These are phyloP conservation scores for Dactylonectria macrodidyma DNA, from an alignment of 2,329 filamentous ascomycete species.

Conservation along the genomic window DNA sequence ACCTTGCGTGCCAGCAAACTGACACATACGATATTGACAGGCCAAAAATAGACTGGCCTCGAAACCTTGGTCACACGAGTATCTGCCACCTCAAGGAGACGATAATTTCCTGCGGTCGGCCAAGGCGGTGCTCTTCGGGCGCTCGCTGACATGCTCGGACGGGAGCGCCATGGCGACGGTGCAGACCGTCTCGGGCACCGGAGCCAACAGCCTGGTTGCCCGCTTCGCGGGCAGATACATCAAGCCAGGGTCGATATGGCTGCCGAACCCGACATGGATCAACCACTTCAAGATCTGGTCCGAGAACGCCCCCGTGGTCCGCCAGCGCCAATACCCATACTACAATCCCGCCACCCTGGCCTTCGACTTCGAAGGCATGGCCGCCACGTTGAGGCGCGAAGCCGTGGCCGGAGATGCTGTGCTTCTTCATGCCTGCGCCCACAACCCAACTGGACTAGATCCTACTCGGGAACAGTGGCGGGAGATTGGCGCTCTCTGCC, in stretches of 20 bases:
- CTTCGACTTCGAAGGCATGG: slow-evolving; percentile 52
- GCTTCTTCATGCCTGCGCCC: slow-evolving; percentile 56
- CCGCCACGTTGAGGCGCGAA: slow-evolving; percentile 40
- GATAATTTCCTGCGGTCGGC: background rate
- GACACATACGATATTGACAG: too few relatives aligned
- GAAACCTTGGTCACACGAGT: too few relatives aligned
- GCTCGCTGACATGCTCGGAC: background rate
- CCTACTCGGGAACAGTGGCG: slow-evolving; percentile 53
- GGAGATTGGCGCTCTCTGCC: slow-evolving; percentile 49
- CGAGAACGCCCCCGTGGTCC: slow-evolving; percentile 40
- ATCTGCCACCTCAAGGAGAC: background rate
- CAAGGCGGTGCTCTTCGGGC: background rate
- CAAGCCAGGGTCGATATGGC: slow-evolving; percentile 46
- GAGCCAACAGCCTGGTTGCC: slow-evolving; percentile 52
- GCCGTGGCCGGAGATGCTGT: slow-evolving; percentile 50
- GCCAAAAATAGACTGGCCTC: background rate
- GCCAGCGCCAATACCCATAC: slow-evolving; percentile 50
- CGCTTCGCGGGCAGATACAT: slow-evolving; percentile 41
- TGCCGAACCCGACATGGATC: slow-evolving; percentile 59
- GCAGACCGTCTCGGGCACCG: slow-evolving; percentile 55
- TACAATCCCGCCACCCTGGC: slow-evolving; percentile 43
- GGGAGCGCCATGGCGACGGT: slow-evolving; percentile 44
- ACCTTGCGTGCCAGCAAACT: too few relatives aligned
- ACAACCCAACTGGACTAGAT: slow-evolving; percentile 58
- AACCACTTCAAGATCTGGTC: slow-evolving; percentile 60